A percentile compares a stretch with the other conserved stretches of the same genome.
Evolutionary conservation across 169 alveolate genomes (phyloP).

Genomic region (Babesia divergens): DNA sequence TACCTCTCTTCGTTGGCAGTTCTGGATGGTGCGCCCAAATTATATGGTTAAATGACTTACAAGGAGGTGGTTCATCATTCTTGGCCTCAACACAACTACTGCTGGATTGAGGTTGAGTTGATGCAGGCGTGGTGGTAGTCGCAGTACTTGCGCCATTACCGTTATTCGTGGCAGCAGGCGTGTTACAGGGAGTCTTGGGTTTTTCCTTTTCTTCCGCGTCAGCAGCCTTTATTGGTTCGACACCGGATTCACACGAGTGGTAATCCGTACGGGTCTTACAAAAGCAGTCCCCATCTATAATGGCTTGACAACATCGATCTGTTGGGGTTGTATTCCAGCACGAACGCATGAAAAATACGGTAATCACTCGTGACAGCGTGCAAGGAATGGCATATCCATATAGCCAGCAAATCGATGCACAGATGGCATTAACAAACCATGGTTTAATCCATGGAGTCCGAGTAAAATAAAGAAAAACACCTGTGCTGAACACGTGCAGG

Average conservation of each 20-base stretch:
- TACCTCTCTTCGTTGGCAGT: neutral
- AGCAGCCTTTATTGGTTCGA: neutral
- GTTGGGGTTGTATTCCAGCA: neutral
- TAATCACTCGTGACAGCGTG: neutral
- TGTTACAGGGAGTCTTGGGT: too few species aligned
- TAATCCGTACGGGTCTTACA: neutral
- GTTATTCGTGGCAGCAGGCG: too few species aligned
- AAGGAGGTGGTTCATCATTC: neutral
- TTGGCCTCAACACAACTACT: neutral
- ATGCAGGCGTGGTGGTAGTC: too few species aligned
- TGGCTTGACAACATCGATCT: neutral
- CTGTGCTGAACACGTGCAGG: neutral
- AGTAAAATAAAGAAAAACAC: neutral
- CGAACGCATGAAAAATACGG: neutral
- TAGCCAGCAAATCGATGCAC: neutral
- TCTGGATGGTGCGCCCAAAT: neutral
- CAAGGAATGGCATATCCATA: conserved; percentile 5
- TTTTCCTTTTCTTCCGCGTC: neutral
- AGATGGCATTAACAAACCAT: neutral
- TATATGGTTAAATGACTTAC: neutral
- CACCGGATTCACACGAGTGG: neutral
- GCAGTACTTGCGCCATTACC: too few species aligned
- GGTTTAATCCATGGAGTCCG: neutral
- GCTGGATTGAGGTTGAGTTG: too few species aligned
- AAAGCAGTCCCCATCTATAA: neutral